A percentile compares a stretch with the other conserved stretches of the same genome.
These are phyloP conservation scores for Evansstolkia leycettana DNA, from an alignment of 495 filamentous ascomycete genomes.

Conservation along the genomic window DNA sequence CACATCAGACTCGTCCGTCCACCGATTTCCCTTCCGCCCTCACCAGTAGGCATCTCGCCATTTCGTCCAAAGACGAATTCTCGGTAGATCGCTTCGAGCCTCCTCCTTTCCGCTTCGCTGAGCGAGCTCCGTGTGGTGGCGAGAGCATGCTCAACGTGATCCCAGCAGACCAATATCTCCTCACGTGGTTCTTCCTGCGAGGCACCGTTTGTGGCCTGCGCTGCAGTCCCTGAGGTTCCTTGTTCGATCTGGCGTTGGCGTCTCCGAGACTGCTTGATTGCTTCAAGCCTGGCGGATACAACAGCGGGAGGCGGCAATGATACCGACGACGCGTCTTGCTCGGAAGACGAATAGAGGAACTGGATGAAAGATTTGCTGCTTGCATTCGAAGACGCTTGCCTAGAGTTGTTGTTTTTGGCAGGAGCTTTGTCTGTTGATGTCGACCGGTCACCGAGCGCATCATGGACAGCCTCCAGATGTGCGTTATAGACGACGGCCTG, in stretches of 20 bases:
- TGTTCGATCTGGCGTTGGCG: constrained; percentile 42
- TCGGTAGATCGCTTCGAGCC: constrained; percentile 68
- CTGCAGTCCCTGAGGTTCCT: constrained; percentile 19
- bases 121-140: constrained; percentile 76
- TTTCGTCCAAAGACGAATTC: constrained; percentile 88
- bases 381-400: constrained; percentile 15
- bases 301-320: constrained; percentile 50
- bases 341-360: constrained; percentile 65
- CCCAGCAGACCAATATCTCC: constrained; percentile 79
- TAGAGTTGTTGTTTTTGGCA: constrained; percentile 19
- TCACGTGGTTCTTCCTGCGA: constrained; percentile 26
- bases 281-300: constrained; percentile 61
- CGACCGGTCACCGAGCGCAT: constrained; percentile 63
- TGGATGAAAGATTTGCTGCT: constrained; percentile 54
- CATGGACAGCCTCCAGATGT: constrained; percentile 92
- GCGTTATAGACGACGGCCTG: constrained; percentile 94
- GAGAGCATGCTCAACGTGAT: constrained; percentile 68
- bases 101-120: constrained; percentile 54
- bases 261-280: constrained; percentile 55
- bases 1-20: constrained; percentile 90
- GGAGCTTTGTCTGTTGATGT: constrained; percentile 19
- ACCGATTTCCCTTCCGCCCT: constrained; percentile 81
- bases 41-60: constrained; percentile 87
- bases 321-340: constrained; percentile 30
- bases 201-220: constrained; percentile 16